Base-by-base conservation (phyloP, 1,284 basidiomycete species). In the Kalmanozyma brasiliensis region DNA sequence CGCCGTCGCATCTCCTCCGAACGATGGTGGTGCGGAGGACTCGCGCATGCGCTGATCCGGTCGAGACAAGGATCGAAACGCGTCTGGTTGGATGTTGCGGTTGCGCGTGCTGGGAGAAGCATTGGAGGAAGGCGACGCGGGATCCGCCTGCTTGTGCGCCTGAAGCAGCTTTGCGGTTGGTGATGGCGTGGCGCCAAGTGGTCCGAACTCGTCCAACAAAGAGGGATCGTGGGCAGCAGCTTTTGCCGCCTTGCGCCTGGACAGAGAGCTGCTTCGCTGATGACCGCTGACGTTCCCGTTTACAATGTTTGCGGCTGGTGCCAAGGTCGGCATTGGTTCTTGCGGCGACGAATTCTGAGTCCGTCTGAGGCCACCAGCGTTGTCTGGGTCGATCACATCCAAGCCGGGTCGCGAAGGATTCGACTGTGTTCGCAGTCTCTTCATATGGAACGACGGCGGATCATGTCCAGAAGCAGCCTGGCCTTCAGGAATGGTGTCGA, bases 181-280 rank as follows among this genome's bases (percentile, higher is more conserved):
- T 4, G 64, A 62, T 14, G 73, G 58, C 4, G 60, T 59, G 19
- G 49, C 49, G 17, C 74, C 74, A 1, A 77, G 52, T 0, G 74
- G 74, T 7, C 73, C 73, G 38, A 77, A 77, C 20, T 77, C 72
- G 40, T 65, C 64, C 22, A 76, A 52, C 16, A 73, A 49, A 22
- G 60, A 52, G 3, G 60, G 60, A 41, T 69, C 66, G 36, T 60
- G 43, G 1, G 62, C 37, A 8, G 52, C 37, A 4, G 52, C 42
- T 2, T 36, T 47, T 3, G 44, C 52, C 1, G 57, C 47, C 44
- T 60, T 68, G 11, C 52, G 59, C 14, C 60, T 49, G 14, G 52
- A 56, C 11, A 59, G 48, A 6, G 61, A 68, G 4, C 11, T 38
- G 29, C 49, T 65, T 6, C 70, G 60, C 32, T 62, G 52, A 24